A percentile compares a stretch with the other conserved stretches of the same genome.
Conservation (phyloP, 306 rosid genomes). For the Dalbergia oliveri region DNA sequence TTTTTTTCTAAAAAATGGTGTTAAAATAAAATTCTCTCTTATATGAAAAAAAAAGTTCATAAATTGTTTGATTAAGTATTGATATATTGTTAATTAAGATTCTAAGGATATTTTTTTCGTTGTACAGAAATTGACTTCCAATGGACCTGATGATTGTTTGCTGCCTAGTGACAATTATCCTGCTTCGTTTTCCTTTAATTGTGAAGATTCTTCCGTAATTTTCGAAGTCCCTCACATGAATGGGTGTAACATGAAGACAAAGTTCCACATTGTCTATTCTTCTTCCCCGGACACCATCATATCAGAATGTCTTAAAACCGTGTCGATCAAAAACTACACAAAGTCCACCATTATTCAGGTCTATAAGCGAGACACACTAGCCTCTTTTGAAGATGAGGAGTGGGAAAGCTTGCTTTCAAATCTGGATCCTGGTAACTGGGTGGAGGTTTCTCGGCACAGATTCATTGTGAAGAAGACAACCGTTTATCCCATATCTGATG, state of each 20-base stretch:
- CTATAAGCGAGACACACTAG: too few species aligned
- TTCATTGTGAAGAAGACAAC: too few species aligned
- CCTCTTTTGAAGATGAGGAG: too few species aligned
- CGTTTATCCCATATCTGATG: too few species aligned
- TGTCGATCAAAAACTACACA: too few species aligned
- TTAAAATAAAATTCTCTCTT: too few species aligned
- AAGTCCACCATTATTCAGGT: too few species aligned
- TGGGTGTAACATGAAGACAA: slow-evolving; percentile 26
- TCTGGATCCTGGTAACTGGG: too few species aligned
- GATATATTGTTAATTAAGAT: neutral
- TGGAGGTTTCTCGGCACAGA: too few species aligned
- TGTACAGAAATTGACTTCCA: slow-evolving; percentile 16
- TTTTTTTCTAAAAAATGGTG: too few species aligned
- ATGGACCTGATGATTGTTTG: neutral
- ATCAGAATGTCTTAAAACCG: neutral
- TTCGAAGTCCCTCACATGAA: slow-evolving; percentile 33
- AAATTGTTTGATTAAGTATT: neutral
- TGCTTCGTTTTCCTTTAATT: slow-evolving; percentile 22
- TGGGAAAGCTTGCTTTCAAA: too few species aligned
- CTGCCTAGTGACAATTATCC: slow-evolving; percentile 37
- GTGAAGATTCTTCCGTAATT: slow-evolving; percentile 15
- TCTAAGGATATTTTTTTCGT: neutral
- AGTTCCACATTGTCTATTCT: slow-evolving; percentile 17
- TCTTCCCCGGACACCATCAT: neutral
- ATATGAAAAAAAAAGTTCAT: too few species aligned